Base-by-base conservation (phyloP, 2,329 filamentous ascomycete species). In the Paracoccidioides lutzii region DNA sequence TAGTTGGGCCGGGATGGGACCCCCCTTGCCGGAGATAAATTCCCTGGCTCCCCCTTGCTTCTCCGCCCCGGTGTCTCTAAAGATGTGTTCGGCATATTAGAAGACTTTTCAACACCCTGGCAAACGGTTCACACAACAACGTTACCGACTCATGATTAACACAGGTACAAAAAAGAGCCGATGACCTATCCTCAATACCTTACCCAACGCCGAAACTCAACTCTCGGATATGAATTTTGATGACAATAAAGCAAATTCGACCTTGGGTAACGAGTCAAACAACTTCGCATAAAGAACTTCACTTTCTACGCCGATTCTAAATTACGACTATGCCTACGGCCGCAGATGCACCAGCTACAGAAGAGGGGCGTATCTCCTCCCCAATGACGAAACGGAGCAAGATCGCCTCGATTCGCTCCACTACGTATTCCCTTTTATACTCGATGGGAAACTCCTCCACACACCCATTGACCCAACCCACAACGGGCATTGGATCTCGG, bases 271-370 rank as follows among this genome's bases (percentile, higher is more conserved):
- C 30, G 38, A 35, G 8, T 53, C 52, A 5, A 30, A 44, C 14
- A 3, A 28, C 52, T 45, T 41, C 7, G 33, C 52, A 28, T 52
- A 52, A 15, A 55, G 30, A 14, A 55, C 59, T 22, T 66, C 65
- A 15, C 48, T 66, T 28, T 58, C 59, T 22, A 64, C 62, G 1
- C 69, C 66, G 45, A 59, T 70, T 7, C 55, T 67, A 6, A 59
- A 70, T 44, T 72, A 69, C 61, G 61, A 68, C 44, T 71, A 67
- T 56, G 69, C 71, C 55, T 69, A 71, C 60, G 69, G 69, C n/a
- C 67, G 69, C n/a, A 65, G 69, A 10, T 71, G 70, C 56, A 67
- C 68, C 59, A 64, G 61, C 38, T 66, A 61, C 55, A 60, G 61
- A 5, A 59, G 62, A 9, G 65, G 61, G 53, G 57, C 60, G 46